Conservation (phyloP, 2,329 filamentous ascomycete genomes). For the Corynespora cassiicola region DNA sequence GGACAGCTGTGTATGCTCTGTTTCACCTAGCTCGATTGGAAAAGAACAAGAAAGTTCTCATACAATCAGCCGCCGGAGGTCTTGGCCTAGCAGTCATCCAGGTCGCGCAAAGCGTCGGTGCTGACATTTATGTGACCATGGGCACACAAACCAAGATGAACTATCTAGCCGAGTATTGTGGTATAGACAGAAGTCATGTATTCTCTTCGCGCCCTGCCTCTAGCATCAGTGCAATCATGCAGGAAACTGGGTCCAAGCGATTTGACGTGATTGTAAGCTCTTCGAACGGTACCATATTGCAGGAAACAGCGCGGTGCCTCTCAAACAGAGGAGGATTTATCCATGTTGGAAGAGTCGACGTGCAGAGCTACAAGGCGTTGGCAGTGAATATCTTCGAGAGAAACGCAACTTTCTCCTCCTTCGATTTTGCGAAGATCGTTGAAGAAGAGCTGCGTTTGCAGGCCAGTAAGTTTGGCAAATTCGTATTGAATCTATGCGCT, state of each 20-base stretch:
- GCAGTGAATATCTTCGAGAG: constrained; percentile 21
- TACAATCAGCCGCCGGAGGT: constrained; percentile 21
- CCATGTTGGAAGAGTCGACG: constrained; percentile 24
- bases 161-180: constrained; percentile 18
- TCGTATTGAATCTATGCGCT: neutral
- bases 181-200: constrained; percentile 29
- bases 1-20: constrained; percentile 30
- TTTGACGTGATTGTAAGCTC: too few relatives aligned
- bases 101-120: constrained; percentile 17
- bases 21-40: constrained; percentile 19
- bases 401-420: constrained; percentile 27
- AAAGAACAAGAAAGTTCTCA: constrained; percentile 17
- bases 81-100: constrained; percentile 27
- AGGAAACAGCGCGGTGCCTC: constrained; percentile 52
- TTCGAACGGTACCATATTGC: too few relatives aligned
- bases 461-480: neutral
- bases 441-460: constrained; percentile 10
- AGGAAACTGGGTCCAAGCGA: too few relatives aligned
- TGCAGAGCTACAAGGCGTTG: constrained; percentile 12
- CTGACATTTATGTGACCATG: constrained; percentile 32
- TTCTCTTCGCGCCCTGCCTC: constrained; percentile 31
- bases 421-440: constrained; percentile 19
- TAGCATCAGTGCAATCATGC: neutral
- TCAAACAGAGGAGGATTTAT: constrained; percentile 29
- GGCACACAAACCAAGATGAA: constrained; percentile 22